Percentiles rank a stretch among this genome's conserved stretches.
These are phyloP conservation scores for Agaricus sinodeliciosus DNA, from an alignment of 768 basidiomycete species.

Conservation along the genomic window DNA sequence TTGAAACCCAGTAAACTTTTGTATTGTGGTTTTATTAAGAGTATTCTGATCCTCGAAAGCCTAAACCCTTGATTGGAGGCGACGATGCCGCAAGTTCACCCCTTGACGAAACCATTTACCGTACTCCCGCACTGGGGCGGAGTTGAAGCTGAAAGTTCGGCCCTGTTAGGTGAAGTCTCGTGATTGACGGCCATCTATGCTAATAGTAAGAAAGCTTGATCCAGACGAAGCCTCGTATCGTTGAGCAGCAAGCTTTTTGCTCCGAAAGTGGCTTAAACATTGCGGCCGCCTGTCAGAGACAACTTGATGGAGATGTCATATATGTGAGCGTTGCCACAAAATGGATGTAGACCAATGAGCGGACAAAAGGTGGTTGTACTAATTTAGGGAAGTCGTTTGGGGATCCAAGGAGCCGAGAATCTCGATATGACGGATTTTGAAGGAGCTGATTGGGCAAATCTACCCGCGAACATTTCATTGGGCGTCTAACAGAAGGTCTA, in stretches of 20 bases:
- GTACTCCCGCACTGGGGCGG: too few relatives aligned
- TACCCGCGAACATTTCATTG: slow-evolving; percentile 11
- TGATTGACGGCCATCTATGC: not conserved
- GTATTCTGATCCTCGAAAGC: slow-evolving; percentile 5
- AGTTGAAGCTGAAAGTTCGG: not conserved
- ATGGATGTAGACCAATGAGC: not conserved
- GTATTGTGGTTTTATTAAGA: not conserved
- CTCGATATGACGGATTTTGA: slow-evolving; percentile 3
- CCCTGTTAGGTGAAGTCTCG: not conserved
- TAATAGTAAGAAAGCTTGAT: not conserved
- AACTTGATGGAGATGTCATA: not conserved
- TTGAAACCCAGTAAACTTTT: too few relatives aligned
- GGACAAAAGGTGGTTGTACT: not conserved
- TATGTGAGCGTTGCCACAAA: not conserved
- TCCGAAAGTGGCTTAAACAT: too few relatives aligned
- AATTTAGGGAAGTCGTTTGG: slow-evolving; percentile 4
- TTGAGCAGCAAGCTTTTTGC: too few relatives aligned
- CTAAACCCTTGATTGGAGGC: slow-evolving; percentile 2
- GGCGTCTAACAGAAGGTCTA: not conserved
- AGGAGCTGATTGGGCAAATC: slow-evolving; percentile 4
- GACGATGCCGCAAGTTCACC: not conserved
- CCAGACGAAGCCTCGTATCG: not conserved
- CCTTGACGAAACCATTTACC: not conserved
- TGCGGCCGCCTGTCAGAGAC: not conserved
- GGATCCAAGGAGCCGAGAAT: slow-evolving; percentile 2